phyloP scores from a whole-genome alignment of 257 asterid genomes.

The Cordia subcordata region DNA sequence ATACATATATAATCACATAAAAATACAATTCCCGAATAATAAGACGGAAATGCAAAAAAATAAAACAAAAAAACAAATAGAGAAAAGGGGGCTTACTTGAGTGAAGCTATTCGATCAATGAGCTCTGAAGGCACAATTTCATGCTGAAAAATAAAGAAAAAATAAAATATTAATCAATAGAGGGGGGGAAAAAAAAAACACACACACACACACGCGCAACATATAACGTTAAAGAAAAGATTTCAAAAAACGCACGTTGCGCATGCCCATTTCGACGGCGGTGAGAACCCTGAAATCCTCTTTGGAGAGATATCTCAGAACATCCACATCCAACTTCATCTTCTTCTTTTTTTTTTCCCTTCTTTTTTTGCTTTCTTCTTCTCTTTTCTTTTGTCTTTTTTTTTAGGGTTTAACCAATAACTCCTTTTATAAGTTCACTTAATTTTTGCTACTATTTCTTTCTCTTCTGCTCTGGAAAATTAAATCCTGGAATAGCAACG shows the following conservation, averaged over 20 bases:
- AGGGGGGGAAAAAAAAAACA: not conserved
- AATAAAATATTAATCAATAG: too few species aligned
- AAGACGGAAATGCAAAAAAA: too few species aligned
- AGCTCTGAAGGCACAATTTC: constrained; percentile 88
- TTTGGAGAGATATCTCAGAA: constrained; percentile 69
- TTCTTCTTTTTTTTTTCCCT: not conserved
- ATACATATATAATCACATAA: constrained; percentile 11
- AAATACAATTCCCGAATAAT: not conserved
- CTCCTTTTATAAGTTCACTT: too few species aligned
- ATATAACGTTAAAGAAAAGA: not conserved
- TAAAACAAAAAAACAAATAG: too few species aligned
- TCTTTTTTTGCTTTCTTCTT: too few species aligned
- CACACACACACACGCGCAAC: not conserved
- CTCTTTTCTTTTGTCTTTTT: too few species aligned
- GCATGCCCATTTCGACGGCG: constrained; percentile 98
- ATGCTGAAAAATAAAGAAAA: constrained; percentile 38
- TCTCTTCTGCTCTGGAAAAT: too few species aligned
- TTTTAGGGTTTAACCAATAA: not conserved
- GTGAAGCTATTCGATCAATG: constrained; percentile 71
- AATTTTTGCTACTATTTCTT: too few species aligned
- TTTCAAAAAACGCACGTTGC: constrained; percentile 46
- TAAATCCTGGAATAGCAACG: too few species aligned
- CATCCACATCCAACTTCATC: constrained; percentile 88
- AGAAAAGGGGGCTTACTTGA: constrained; percentile 45
- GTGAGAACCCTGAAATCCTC: constrained; percentile 96